Evolutionary conservation across 2,329 filamentous ascomycete genomes (phyloP), one percentile per base, ranked within the genome.

Genomic region (Incumbomyces delicatus): DNA sequence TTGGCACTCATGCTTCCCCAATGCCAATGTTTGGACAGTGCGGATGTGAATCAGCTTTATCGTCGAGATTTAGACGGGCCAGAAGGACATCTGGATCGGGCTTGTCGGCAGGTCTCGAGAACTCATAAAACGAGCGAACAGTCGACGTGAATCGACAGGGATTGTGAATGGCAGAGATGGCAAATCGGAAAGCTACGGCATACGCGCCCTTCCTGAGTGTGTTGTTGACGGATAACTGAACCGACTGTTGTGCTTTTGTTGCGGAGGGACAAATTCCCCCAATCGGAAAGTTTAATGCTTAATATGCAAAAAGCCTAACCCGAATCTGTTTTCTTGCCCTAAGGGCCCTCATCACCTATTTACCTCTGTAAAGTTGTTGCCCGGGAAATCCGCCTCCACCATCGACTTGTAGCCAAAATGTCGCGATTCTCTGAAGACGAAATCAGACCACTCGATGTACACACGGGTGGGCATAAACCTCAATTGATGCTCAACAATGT

Each of bases 1-100:
- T 56, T 58, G 45, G 61, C 62, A 52, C 61, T 53, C 55, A 56
- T 56, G 56, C 59, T 51, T 29, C 47, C 60, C 62, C n/a, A n/a
- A n/a, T n/a, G n/a, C n/a, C 22, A 8, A 4, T 61, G 49, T 49
- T 50, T 49, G 37, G 45, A 53, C 43, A 52, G 46, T 46, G 51
- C 49, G 50, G 47, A 36, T 44, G 51, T 50, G 50, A 47, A 36
- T 44, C 3, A 18, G 17, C 38, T 40, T 27, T 22, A n/a, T 50
- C 37, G 32, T 46, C 50, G 45, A 42, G 50, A 49, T 33, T 34
- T 48, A n/a, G n/a, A n/a, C n/a, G 22, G 22, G 4, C 22, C 8
- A 44, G 40, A 46, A 30, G 27, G 48, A 27, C 42, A 43, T 35
- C 41, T 44, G 30, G 20, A 14, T 7, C 22, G 30, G 12, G 14